Percentiles rank a stretch among this genome's conserved stretches.
phyloP scores from a whole-genome alignment of 805 yeast genomes.

The Teunomyces cretensis region DNA sequence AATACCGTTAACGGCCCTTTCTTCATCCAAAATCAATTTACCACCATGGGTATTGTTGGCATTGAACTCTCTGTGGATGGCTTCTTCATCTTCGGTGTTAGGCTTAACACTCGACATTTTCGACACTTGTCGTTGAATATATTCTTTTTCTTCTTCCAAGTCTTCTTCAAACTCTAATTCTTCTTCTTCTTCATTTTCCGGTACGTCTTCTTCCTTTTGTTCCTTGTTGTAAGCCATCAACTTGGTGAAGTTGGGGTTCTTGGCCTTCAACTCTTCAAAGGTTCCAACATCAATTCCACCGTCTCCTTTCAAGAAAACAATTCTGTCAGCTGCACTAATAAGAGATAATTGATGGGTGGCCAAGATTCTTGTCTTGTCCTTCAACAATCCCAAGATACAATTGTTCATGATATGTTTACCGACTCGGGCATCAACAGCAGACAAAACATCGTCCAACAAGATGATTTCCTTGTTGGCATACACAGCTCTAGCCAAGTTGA shows the following conservation, averaged over 20 bases:
- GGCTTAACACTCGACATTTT: conserved; percentile 4
- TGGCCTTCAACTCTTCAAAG: conserved; percentile 47
- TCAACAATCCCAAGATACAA: conserved; percentile 62
- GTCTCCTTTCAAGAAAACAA: conserved; percentile 68
- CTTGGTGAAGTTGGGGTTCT: conserved; percentile 34
- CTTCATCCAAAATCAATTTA: conserved; percentile 14
- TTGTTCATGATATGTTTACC: conserved; percentile 75
- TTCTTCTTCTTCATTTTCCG: conserved; percentile 12
- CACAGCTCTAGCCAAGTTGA: conserved; percentile 76
- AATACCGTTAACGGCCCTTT: conserved; percentile 26
- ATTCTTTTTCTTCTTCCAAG: conserved; percentile 8
- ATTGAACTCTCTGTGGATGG: conserved; percentile 31
- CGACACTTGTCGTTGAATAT: conserved; percentile 11
- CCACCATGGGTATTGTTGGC: conserved; percentile 18
- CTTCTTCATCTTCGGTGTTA: conserved; percentile 29
- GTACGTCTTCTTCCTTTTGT: conserved; percentile 17
- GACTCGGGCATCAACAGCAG: conserved; percentile 86
- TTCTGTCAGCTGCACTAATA: conserved; percentile 65
- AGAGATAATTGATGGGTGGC: conserved; percentile 85
- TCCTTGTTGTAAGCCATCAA: conserved; percentile 40
- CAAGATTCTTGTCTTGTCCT: conserved; percentile 62
- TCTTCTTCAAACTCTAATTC: conserved; percentile 9
- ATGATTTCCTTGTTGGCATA: conserved; percentile 68
- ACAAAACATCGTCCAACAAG: conserved; percentile 73
- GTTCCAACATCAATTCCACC: conserved; percentile 63